Base-by-base conservation (phyloP, 2,329 filamentous ascomycete species). In the Thelonectria rubi region DNA sequence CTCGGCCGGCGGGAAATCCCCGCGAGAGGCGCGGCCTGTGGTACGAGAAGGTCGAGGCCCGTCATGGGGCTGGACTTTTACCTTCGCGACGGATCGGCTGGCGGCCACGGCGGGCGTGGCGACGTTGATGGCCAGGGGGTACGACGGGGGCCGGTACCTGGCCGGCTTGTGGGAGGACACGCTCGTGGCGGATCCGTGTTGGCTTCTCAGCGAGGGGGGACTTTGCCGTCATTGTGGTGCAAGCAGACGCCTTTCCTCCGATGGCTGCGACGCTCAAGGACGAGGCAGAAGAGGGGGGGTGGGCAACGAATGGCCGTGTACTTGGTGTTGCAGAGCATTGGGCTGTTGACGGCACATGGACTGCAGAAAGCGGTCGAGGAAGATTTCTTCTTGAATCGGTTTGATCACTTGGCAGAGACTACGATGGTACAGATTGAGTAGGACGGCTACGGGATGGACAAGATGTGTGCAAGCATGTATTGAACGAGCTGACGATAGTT, bases 51-150 rank as follows among this genome's bases (percentile, higher is more conserved):
- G 32, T 65, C 2, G 58, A 61, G 26, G 61, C 50, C 48, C n/a
- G 58, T 65, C 26, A 65, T 64, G 63, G 58, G 54, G 8, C 61
- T 65, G 5, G 60, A 65, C 24, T 65, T 65, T 32, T n/a, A 64
- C 63, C 24, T 65, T 48, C 18, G 42, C 56, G 11, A 55, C 51
- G 6, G 63, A 65, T 48, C 60, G 63, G 3, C 21, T 65, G 5
- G 53, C 61, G 10, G 63, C 63, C 2, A 55, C 55, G 5, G 63
- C 61, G 8, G 63, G 63, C 1, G 43, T 65, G 7, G 53, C 53
- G 2, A 58, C 58, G 32, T 54, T 56, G 11, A 50, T 65, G 9
- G 57, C 54, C 12, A 52, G 30, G 11, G 50, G 42, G n/a, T 53
- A 40, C 40, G 50, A 40, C 34, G 47, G 52, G 14, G 52, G 57